Conservation (phyloP, 805 yeast species). For the Wickerhamiella domercqiae region DNA sequence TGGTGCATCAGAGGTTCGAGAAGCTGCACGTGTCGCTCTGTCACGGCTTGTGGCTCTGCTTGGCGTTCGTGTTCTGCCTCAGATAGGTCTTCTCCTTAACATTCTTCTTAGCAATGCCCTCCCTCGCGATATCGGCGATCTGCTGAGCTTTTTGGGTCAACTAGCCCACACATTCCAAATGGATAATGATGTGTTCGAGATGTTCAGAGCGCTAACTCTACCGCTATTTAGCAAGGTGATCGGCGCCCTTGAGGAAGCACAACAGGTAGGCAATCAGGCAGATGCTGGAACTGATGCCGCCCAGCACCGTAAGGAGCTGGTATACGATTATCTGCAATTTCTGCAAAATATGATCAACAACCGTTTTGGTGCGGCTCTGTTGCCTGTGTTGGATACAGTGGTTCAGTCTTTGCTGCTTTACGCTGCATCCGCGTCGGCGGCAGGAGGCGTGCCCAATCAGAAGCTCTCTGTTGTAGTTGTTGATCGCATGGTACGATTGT, state of each 20-base stretch:
- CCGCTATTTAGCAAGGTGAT: conserved; percentile 61
- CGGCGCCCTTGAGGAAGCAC: conserved; percentile 28
- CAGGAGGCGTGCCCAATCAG: conserved; percentile 47
- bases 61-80: conserved; percentile 34
- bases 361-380: conserved; percentile 62
- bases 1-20: conserved; percentile 55
- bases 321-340: conserved; percentile 54
- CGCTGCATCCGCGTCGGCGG: conserved; percentile 33
- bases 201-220: conserved; percentile 55
- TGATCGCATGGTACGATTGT: conserved; percentile 39
- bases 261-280: conserved; percentile 15
- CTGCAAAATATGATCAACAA: conserved; percentile 59
- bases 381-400: conserved; percentile 40
- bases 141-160: conserved; percentile 76
- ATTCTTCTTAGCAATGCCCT: conserved; percentile 47
- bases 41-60: conserved; percentile 74
- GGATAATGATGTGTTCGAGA: conserved; percentile 52
- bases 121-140: conserved; percentile 57
- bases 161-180: conserved; percentile 61
- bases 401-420: conserved; percentile 50
- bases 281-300: conserved; percentile 46
- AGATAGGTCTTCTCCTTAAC: conserved; percentile 56
- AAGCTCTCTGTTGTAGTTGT: conserved; percentile 58
- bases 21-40: conserved; percentile 73
- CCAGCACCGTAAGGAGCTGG: conserved; percentile 31